Base-by-base conservation (phyloP, 2,329 filamentous ascomycete genomes). In the Trichoderma lentiforme region DNA sequence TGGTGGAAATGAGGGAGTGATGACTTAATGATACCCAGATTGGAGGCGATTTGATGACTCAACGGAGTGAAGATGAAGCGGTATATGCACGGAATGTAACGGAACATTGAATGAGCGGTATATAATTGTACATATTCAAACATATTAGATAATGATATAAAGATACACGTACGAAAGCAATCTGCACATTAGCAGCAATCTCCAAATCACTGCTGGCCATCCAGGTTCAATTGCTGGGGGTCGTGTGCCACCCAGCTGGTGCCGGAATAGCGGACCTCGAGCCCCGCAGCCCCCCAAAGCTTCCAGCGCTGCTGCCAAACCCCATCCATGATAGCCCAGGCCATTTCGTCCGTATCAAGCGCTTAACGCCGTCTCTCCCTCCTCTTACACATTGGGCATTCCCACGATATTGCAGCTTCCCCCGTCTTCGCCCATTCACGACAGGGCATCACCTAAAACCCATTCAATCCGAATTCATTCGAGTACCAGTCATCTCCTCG, bases 11-110 rank as follows among this genome's bases (percentile, higher is more conserved):
- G 2, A 11, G n/a, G 28, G 30, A 53, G 12, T 30, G 58, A 43
- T 28, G 71, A 24, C 6, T 64, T 39, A 60, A 79, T 79, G 79
- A 81, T 81, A 81, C 79, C 79, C 78, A 43, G 57, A 39, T 9
- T 28, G 61, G 36, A 71, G n/a, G 24, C 12, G 21, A 2, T 8
- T n/a, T 34, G 56, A 26, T 7, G 57, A 60, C 6, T 34, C 9
- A 21, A 24, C 2, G 47, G 6, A 51, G 21, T 2, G 1, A 21
- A 21, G 21, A 53, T 11, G 11, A 53, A 53, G 11, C 47, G 24
- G 47, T 21, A 21, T 53, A 12, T 6, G 21, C 11, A 53, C 3
- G 47, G 0, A 24, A 24, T 24, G 21, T 24, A 12, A 53, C 11
- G 21, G 47, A 24, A 24, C 47, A 24, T 21, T 24, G 21, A 24